phyloP scores from a whole-genome alignment of 2,329 filamentous ascomycete species.

The Cryphonectria japonica region DNA sequence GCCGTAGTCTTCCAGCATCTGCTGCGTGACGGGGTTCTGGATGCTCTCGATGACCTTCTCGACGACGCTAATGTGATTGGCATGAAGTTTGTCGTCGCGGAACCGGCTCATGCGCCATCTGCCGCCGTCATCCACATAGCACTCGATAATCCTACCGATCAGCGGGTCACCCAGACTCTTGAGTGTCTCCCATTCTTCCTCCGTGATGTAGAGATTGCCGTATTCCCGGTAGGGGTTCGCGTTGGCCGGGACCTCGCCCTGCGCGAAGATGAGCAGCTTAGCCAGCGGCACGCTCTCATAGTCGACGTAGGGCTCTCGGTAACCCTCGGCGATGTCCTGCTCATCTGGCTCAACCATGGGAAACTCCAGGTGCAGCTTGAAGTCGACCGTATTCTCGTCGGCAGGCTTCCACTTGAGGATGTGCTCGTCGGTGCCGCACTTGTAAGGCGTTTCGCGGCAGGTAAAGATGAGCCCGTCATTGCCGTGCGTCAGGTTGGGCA shows the following conservation, averaged over 20 bases:
- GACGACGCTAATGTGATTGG: conserved; percentile 85
- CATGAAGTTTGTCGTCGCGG: conserved; percentile 88
- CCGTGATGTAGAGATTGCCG: conserved; percentile 68
- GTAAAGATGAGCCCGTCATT: conserved; percentile 98
- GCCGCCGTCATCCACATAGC: conserved; percentile 73
- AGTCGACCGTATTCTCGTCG: conserved; percentile 93
- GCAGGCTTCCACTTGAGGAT: conserved; percentile 99
- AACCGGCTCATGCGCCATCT: conserved; percentile 89
- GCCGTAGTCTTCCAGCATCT: conserved; percentile 74
- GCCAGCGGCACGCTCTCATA: conserved; percentile 80
- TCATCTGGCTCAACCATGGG: conserved; percentile 70
- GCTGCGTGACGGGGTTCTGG: conserved; percentile 78
- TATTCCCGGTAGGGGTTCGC: conserved; percentile 65
- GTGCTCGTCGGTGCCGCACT: conserved; percentile 86
- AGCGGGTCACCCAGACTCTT: conserved; percentile 75
- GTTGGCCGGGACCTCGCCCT: conserved; percentile 49
- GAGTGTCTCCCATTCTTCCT: conserved; percentile 81
- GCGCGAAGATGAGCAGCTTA: conserved; percentile 72
- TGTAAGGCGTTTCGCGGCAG: conserved; percentile 85
- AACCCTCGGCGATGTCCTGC: conserved; percentile 68
- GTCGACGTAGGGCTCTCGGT: conserved; percentile 68
- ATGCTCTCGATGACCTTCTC: conserved; percentile 90
- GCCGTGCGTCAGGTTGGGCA: conserved; percentile 84
- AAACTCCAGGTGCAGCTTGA: conserved; percentile 78
- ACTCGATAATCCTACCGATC: conserved; percentile 90